Conservation (phyloP, 108 stramenopile species). For the Cyclotella distinguenda region DNA sequence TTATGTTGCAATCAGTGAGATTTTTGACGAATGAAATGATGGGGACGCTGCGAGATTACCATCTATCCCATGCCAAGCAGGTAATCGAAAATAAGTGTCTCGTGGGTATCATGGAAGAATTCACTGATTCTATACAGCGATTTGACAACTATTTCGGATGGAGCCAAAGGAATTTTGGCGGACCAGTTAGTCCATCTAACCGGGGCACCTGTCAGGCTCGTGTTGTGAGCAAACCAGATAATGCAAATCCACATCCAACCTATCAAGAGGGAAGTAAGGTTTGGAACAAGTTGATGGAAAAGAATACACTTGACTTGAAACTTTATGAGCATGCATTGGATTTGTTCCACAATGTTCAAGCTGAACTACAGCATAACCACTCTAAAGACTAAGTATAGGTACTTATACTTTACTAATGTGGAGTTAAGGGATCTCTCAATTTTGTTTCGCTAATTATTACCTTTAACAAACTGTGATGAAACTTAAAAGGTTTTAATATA, state of each 20-base stretch:
- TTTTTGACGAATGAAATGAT: constrained; percentile 47
- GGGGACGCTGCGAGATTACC: constrained; percentile 19
- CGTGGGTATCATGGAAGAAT: constrained; percentile 37
- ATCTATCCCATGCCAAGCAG: constrained; percentile 40
- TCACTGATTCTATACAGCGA: constrained; percentile 23
- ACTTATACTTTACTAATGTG: too few species aligned
- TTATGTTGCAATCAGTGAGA: constrained; percentile 15
- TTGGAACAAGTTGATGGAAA: constrained; percentile 42
- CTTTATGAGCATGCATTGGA: constrained; percentile 40
- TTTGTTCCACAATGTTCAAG: constrained; percentile 39
- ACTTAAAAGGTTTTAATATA: too few species aligned
- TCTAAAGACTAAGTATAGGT: too few species aligned
- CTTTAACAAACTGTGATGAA: too few species aligned
- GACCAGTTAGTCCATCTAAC: constrained; percentile 17
- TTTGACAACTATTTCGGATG: constrained; percentile 42
- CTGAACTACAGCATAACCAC: neutral
- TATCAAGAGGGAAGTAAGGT: constrained; percentile 31
- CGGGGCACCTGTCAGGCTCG: constrained; percentile 17
- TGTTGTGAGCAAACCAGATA: constrained; percentile 34
- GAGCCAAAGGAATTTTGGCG: constrained; percentile 31
- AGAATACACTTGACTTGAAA: constrained; percentile 29
- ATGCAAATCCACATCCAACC: constrained; percentile 28
- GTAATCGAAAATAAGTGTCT: constrained; percentile 44
- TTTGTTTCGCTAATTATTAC: too few species aligned
- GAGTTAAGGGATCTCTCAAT: too few species aligned